A percentile compares a stretch with the other conserved stretches of the same genome.
Conservation (phyloP, 768 basidiomycete species). For the Kwoniella newhampshirensis region DNA sequence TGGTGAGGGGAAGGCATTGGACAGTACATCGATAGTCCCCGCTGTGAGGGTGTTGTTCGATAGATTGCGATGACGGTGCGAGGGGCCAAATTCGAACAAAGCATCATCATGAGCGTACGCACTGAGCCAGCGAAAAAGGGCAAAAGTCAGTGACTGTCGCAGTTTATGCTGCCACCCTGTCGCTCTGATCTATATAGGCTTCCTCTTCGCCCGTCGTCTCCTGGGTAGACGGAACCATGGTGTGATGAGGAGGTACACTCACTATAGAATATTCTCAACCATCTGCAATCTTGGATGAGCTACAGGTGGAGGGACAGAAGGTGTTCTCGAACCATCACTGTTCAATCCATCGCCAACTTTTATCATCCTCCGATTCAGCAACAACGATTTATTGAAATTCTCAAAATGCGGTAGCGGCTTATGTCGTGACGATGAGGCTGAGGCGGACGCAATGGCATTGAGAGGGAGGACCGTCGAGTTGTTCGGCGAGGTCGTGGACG, state of each 20-base stretch:
- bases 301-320: slow-evolving; percentile 1
- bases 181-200: too few relatives aligned
- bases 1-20: slow-evolving; percentile 39
- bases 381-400: slow-evolving; percentile 12
- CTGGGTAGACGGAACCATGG: too few relatives aligned
- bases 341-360: slow-evolving; percentile 4
- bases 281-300: slow-evolving; percentile 18
- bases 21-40: slow-evolving; percentile 24
- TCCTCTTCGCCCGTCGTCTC: too few relatives aligned
- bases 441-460: background rate
- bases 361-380: slow-evolving; percentile 17
- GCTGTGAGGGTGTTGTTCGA: background rate
- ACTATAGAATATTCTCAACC: slow-evolving; percentile 24
- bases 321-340: background rate
- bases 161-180: too few relatives aligned
- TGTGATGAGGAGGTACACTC: too few relatives aligned
- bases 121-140: too few relatives aligned
- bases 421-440: background rate
- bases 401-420: slow-evolving; percentile 15
- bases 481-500: background rate
- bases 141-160: too few relatives aligned
- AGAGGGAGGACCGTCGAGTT: background rate
- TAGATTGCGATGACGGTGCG: slow-evolving; percentile 19
- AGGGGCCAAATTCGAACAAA: slow-evolving; percentile 34
- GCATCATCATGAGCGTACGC: too few relatives aligned